phyloP scores from a whole-genome alignment of 139 green algal species.

The Auxenochlorella pyrenoidosa region DNA sequence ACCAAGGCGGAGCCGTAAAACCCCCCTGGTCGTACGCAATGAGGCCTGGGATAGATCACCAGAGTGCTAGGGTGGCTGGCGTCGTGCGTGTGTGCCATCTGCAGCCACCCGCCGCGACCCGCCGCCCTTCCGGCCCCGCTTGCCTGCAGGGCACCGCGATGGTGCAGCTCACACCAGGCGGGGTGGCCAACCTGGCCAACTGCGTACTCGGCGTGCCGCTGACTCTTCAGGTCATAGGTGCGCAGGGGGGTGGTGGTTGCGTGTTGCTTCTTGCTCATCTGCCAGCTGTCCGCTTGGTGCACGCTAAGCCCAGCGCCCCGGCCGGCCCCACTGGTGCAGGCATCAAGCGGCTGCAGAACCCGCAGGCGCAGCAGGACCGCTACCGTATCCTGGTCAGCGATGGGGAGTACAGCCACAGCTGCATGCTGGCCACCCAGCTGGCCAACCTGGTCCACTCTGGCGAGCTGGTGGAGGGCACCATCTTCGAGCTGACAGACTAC shows the following conservation, averaged over 20 bases:
- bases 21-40: too few relatives aligned
- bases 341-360: constrained; percentile 51
- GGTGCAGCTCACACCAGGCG: neutral
- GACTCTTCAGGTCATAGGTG: constrained; percentile 12
- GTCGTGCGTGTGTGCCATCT: too few relatives aligned
- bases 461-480: constrained; percentile 53
- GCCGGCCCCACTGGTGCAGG: constrained; percentile 25
- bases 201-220: neutral
- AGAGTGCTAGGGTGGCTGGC: too few relatives aligned
- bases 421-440: constrained; percentile 89
- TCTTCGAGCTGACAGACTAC: constrained; percentile 74
- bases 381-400: constrained; percentile 78
- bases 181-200: neutral
- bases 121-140: neutral
- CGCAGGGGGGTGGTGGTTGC: neutral
- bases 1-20: too few relatives aligned
- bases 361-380: constrained; percentile 40
- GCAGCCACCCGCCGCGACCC: neutral
- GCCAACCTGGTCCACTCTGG: constrained; percentile 58
- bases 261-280: too few relatives aligned
- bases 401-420: constrained; percentile 52
- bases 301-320: neutral
- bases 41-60: too few relatives aligned
- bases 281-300: too few relatives aligned
- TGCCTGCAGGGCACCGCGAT: neutral